A percentile compares a stretch with the other conserved stretches of the same genome.
These are phyloP conservation scores for Sutorius eximius DNA, from an alignment of 1,284 basidiomycete species.

Conservation along the genomic window DNA sequence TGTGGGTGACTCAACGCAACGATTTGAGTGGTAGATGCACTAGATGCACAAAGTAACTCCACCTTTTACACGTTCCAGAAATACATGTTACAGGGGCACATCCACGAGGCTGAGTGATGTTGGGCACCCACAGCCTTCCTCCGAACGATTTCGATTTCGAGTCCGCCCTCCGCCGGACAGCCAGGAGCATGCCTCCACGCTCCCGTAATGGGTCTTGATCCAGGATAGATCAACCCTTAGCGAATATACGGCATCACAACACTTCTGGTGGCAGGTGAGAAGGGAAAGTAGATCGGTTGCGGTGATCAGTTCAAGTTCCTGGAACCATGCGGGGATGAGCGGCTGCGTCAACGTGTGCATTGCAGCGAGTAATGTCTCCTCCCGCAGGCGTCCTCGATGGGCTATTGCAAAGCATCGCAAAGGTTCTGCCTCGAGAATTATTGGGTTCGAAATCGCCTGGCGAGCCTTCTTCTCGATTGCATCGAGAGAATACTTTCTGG, in stretches of 20 bases:
- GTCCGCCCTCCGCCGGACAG: no score
- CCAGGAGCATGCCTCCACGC: no score
- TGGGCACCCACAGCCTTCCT: no score
- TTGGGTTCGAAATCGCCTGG: slow-evolving; percentile 13
- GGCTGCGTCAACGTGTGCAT: slow-evolving; percentile 16
- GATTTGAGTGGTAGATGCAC: no score
- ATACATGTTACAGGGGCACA: no score
- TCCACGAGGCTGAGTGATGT: no score
- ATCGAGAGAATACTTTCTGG: slow-evolving; percentile 22
- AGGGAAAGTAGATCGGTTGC: slow-evolving; percentile 21
- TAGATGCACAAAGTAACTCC: no score
- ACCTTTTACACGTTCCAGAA: no score
- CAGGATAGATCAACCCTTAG: slow-evolving; percentile 11
- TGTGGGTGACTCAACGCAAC: no score
- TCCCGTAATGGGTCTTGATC: slow-evolving; percentile 20
- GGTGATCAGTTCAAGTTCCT: slow-evolving; percentile 21
- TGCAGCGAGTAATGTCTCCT: slow-evolving; percentile 17
- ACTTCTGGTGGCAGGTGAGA: slow-evolving; percentile 23
- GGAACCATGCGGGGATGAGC: slow-evolving; percentile 15
- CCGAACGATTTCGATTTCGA: no score
- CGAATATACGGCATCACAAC: slow-evolving; percentile 12
- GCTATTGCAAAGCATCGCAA: slow-evolving; percentile 24
- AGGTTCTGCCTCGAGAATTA: slow-evolving; percentile 17
- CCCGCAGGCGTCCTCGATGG: not conserved
- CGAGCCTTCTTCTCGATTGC: slow-evolving; percentile 17